phyloP scores from a whole-genome alignment of 192 early-diverging fungal genomes.

The Geranomyces michiganensis region DNA sequence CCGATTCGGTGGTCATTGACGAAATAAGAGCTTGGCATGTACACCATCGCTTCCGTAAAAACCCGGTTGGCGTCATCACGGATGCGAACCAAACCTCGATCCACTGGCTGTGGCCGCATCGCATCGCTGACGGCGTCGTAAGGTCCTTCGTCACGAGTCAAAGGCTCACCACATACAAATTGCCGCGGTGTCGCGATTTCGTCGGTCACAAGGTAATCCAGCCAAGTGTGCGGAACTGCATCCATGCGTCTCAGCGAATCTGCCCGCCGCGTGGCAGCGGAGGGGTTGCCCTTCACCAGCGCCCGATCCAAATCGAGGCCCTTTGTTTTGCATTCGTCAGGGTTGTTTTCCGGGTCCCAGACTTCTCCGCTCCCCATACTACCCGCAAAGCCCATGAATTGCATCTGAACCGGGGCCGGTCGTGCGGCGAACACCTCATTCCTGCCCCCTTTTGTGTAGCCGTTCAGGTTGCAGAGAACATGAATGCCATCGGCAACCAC shows the following conservation, averaged over 20 bases:
- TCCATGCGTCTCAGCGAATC: constrained; percentile 14
- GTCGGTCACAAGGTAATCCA: constrained; percentile 54
- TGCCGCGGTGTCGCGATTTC: constrained; percentile 48
- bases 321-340: neutral
- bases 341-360: constrained; percentile 36
- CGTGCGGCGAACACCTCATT: constrained; percentile 95
- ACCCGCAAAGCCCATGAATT: constrained; percentile 94
- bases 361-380: constrained; percentile 75
- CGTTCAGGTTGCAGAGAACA: constrained; percentile 90
- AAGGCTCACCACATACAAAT: constrained; percentile 43
- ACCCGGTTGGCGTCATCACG: constrained; percentile 44
- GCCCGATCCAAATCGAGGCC: neutral
- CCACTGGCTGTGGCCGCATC: constrained; percentile 39
- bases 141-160: constrained; percentile 27
- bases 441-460: constrained; percentile 94
- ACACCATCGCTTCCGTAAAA: constrained; percentile 87
- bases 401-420: constrained; percentile 84
- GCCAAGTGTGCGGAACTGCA: constrained; percentile 36
- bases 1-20: constrained; percentile 93
- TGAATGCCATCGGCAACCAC: constrained; percentile 79
- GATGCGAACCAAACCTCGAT: constrained; percentile 48
- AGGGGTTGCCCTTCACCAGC: neutral
- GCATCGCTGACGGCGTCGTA: constrained; percentile 40
- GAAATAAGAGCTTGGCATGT: constrained; percentile 92
- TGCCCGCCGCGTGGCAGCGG: neutral